Evolutionary conservation across 345 rosid genomes (phyloP), one percentile per base, ranked within the genome.

Genomic region (Gossypium anomalum): DNA sequence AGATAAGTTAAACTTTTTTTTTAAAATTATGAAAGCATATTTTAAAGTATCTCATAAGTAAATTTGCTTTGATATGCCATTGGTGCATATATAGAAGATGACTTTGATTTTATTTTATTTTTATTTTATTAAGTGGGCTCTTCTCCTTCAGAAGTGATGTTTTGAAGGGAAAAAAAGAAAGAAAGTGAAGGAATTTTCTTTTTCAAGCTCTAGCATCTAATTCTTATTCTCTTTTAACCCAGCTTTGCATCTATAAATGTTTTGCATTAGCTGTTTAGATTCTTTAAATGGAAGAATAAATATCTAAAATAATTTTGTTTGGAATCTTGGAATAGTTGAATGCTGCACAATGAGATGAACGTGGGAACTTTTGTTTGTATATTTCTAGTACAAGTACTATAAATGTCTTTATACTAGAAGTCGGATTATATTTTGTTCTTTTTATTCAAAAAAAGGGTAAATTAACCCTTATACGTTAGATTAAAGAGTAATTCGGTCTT

Each of bases 231-330:
- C 66, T 62, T 12, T 34, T 12, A 43, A n/a, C 14, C 9, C 38
- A 67, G 16, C 55, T 67, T 67, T 65, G 55, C 71, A 45, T 67
- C 71, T 67, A 22, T 45, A 67, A 11, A 45, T 45, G 49, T 44
- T 20, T 20, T 45, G 70, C 70, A 2, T 66, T 66, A 66, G 34
- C 29, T 66, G 34, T 66, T 34, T 44, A 43, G 29, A 20, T 44
- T 66, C 70, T 66, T 66, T 44, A 44, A 52, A 66, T 44, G 52
- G 45, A 66, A 20, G 67, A 43, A 43, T 0, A 12, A 5, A 44
- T 3, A 11, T 44, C 16, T 11, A 44, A 34, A 20, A 2, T 20
- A 4, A 45, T 19, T 22, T 20, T 67, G 19, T 41, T 9, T 64
- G 38, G 55, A 67, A 67, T 67, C 59, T 8, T 19, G 20, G 52